Evolutionary conservation across 306 rosid species (phyloP), one percentile per base, ranked within the genome.

Genomic region (Cicer chorassanicum): DNA sequence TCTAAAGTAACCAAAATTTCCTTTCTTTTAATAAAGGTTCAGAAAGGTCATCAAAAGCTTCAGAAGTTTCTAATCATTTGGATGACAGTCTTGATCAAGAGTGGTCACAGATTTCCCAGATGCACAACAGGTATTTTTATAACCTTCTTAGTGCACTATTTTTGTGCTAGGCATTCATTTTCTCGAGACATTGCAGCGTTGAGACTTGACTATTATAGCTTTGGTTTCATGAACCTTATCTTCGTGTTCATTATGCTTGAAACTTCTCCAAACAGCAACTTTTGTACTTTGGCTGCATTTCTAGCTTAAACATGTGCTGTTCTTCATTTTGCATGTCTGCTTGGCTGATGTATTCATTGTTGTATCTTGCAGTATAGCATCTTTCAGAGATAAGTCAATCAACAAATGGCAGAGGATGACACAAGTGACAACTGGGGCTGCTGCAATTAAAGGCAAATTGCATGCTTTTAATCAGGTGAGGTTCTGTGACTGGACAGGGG

Each of bases 351-450:
- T 71, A 24, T 81, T 78, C 48, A 8, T 69, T 19, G 44, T 70
- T 88, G 69, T 76, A 68, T 81, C 73, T 81, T 88, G 86, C 82
- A 93, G 98, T 54, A 77, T 88, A 18, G 82, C 86, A 77, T 19
- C 92, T 62, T 93, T 91, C 76, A 86, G 96, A 71, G 83, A 91
- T 84, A 93, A 90, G 75, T 88, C 96, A 51, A 82, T 90, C 73
- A 88, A 94, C 82, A 91, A 89, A 82, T 91, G 95, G 97, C 97
- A 91, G 83, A 90, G 93, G 84, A 90, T 84, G 89, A 89, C 96
- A n/a, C 88, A 88, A 78, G 91, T 90, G 83, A 85, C 92, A 70
- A 88, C 97, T 6, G 98, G 96, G 70, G 94, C 90, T 67, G 91
- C 98, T 80, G 93, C 97, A 69, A 84, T 91, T 53, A 91, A 88